Percentiles rank a stretch among this genome's conserved stretches.
These are phyloP conservation scores for Ophiostoma pallidulum DNA, from an alignment of 2,329 filamentous ascomycete genomes.

Conservation along the genomic window DNA sequence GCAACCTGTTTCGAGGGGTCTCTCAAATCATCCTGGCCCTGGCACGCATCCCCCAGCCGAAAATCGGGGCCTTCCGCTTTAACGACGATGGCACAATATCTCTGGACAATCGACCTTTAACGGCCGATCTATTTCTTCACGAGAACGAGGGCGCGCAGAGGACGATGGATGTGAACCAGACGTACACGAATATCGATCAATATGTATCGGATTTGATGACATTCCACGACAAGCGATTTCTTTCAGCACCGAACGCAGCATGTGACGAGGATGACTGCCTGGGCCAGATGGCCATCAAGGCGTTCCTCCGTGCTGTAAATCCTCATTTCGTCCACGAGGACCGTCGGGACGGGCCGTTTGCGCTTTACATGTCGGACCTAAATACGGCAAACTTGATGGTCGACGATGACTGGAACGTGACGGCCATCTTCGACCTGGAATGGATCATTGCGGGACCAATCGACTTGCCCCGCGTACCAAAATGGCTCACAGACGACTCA, in stretches of 20 bases:
- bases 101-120: slow-evolving; percentile 12
- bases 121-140: slow-evolving; percentile 21
- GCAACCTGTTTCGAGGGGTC: slow-evolving; percentile 11
- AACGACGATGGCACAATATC: slow-evolving; percentile 19
- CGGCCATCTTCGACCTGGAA: slow-evolving; percentile 25
- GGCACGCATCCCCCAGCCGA: slow-evolving; percentile 21
- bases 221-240: slow-evolving; percentile 21
- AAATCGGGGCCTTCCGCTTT: slow-evolving; percentile 22
- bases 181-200: slow-evolving; percentile 23
- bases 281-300: slow-evolving; percentile 20
- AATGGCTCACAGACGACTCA: slow-evolving; percentile 22
- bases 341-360: slow-evolving; percentile 13
- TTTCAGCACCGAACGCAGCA: slow-evolving; percentile 20
- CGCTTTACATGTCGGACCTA: slow-evolving; percentile 23
- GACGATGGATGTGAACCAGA: slow-evolving; percentile 22
- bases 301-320: slow-evolving; percentile 3
- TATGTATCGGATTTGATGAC: slow-evolving; percentile 21
- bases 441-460: slow-evolving; percentile 24
- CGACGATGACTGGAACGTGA: slow-evolving; percentile 26
- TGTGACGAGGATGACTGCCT: slow-evolving; percentile 19
- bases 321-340: neutral
- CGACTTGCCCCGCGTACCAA: slow-evolving; percentile 22
- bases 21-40: slow-evolving; percentile 22
- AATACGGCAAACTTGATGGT: slow-evolving; percentile 25
- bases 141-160: slow-evolving; percentile 26